Evolutionary conservation across 176 grass and related monocot species (phyloP), one percentile per base, ranked within the genome.

Genomic region (Ampelocalamus luodianensis): DNA sequence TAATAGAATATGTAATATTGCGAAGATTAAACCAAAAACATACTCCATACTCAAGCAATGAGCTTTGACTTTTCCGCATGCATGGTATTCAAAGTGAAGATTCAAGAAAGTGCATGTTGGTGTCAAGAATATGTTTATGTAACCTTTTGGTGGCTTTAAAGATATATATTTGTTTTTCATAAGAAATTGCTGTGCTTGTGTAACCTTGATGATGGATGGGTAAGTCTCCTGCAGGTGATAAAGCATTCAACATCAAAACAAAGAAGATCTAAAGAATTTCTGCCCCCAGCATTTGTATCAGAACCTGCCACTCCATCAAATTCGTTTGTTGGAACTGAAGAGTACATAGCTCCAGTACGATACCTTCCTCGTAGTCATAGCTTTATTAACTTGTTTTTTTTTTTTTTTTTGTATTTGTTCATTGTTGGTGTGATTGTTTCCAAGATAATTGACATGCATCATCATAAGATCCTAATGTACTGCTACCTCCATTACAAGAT

Each of bases 311-410:
- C 91, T 51, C 96, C 89, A 86, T 99, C 96, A 4, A 99, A 96
- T 92, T 99, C 96, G 61, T 99, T 99, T 88, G 96, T 99, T 89
- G 96, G 96, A 87, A 99, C 96, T 67, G 96, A 99, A 86, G 96
- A 99, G 80, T 99, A 99, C 79, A 99, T 99, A 79, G 93, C 96
- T 83, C 96, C 96, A 39, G 96, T 99, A 96, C 27, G 85, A 81
- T 53, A 62, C 16, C 58, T n/a, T 79, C 16, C 49, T 38, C 5
- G 20, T 90, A 61, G 63, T 61, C 76, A 55, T 74, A 48, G 68
- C 46, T 55, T 88, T 42, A 54, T 80, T 64, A 49, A 55, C 76
- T 80, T 9, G 20, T 62, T 54, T 9, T 17, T 77, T 46, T 81
- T 9, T 23, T 62, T 54, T 9, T 17, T 77, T 46, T 81, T 34